Conservation (phyloP, 1,284 basidiomycete species). For the Ustilago cynodontis region DNA sequence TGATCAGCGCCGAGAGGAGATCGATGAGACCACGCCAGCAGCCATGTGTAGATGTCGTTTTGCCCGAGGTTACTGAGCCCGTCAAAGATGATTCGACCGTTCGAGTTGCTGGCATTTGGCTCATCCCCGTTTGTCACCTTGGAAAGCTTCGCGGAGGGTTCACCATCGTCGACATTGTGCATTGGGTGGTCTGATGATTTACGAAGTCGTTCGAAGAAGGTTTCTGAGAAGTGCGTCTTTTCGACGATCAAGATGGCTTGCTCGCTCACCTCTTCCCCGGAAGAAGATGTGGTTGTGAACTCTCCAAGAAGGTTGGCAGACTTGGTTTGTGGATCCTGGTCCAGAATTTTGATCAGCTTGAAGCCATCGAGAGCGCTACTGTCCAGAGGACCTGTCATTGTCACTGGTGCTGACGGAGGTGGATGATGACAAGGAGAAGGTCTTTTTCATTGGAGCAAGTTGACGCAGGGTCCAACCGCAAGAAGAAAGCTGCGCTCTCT, state of each 20-base stretch:
- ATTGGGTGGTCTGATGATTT: background rate
- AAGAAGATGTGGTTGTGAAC: conserved; percentile 3
- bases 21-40: conserved; percentile 53
- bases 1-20: background rate
- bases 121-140: conserved; percentile 7
- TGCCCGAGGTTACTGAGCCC: conserved; percentile 52
- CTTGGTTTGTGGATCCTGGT: conserved; percentile 57
- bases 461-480: conserved; percentile 29
- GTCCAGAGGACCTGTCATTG: background rate
- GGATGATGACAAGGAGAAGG: background rate
- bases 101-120: background rate
- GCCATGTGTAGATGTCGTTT: conserved; percentile 69
- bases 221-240: conserved; percentile 61
- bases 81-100: conserved; percentile 17
- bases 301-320: conserved; percentile 47
- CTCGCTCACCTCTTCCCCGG: conserved; percentile 11
- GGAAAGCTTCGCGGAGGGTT: background rate
- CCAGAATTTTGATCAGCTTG: conserved; percentile 46
- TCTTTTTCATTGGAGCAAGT: background rate
- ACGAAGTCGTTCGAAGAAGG: conserved; percentile 25
- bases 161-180: background rate
- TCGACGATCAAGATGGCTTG: conserved; percentile 63
- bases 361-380: conserved; percentile 50
- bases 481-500: background rate
- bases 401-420: background rate